Conservation (phyloP, 495 filamentous ascomycete genomes). For the Lasiosphaeria ovina region DNA sequence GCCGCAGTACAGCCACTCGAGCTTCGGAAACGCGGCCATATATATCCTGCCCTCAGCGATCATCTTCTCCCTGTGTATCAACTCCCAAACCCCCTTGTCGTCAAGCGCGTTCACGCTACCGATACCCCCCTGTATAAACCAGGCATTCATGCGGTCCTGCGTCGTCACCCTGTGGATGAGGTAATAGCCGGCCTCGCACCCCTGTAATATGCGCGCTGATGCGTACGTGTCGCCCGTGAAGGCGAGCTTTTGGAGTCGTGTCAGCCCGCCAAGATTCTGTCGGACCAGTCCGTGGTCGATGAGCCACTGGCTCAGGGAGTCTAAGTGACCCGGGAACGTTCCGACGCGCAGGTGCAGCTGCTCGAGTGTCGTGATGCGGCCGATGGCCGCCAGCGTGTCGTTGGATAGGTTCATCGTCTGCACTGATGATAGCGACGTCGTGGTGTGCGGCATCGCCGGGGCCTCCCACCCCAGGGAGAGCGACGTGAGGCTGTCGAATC, state of each 20-base stretch:
- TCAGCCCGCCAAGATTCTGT: not conserved
- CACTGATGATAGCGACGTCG: not conserved
- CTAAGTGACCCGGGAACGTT: not conserved
- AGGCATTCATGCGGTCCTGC: not conserved
- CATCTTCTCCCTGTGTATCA: not conserved
- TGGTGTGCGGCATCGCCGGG: not conserved
- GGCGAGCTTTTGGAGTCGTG: not conserved
- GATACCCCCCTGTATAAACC: too few relatives aligned
- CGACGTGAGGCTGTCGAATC: not conserved
- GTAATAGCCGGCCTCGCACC: not conserved
- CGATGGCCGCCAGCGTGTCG: not conserved
- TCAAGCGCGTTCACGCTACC: not conserved
- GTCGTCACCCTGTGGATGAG: not conserved
- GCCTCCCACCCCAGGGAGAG: not conserved
- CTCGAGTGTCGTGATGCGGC: not conserved
- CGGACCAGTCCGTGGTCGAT: slow-evolving; percentile 1
- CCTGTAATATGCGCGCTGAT: not conserved
- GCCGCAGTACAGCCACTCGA: not conserved
- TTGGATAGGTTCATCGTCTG: too few relatives aligned
- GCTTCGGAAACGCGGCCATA: not conserved
- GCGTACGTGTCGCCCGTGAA: not conserved
- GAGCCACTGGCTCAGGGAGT: not conserved
- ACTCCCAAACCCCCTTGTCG: not conserved
- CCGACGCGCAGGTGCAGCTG: not conserved
- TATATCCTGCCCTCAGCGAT: not conserved